Conservation (phyloP, 345 rosid genomes). For the Schrenkiella parvula region DNA sequence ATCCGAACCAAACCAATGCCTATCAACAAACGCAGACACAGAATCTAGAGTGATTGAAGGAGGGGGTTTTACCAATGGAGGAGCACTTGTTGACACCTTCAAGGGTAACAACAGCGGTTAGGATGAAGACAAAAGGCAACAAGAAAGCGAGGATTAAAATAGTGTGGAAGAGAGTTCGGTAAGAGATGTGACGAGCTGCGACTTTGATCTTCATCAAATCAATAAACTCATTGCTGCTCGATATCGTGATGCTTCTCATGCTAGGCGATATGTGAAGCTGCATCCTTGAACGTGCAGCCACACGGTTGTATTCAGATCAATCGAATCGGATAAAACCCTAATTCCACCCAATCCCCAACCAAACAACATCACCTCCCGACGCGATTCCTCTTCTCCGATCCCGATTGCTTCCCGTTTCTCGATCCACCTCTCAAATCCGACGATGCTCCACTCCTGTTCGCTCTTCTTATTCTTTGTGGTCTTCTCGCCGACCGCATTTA, state of each 20-base stretch:
- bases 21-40: not conserved
- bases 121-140: slow-evolving; percentile 98
- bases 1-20: not conserved
- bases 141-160: slow-evolving; percentile 93
- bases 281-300: slow-evolving; percentile 82
- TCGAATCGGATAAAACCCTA: slow-evolving; percentile 20
- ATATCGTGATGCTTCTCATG: slow-evolving; percentile 99
- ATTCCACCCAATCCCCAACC: slow-evolving; percentile 42
- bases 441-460: not conserved
- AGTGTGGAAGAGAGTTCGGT: slow-evolving; percentile 92
- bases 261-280: slow-evolving; percentile 99
- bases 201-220: slow-evolving; percentile 99
- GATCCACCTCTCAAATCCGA: slow-evolving; percentile 34
- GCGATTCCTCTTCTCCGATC: slow-evolving; percentile 26
- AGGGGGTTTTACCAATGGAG: slow-evolving; percentile 62
- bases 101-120: slow-evolving; percentile 96
- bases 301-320: slow-evolving; percentile 28
- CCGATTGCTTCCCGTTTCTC: slow-evolving; percentile 20
- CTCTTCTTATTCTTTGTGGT: slow-evolving; percentile 24
- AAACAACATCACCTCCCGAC: slow-evolving; percentile 70
- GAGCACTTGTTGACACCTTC: slow-evolving; percentile 99
- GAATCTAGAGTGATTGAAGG: not conserved
- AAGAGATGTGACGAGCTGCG: slow-evolving; percentile 98
- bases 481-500: slow-evolving; percentile 56
- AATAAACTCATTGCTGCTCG: slow-evolving; percentile 95